A percentile compares a stretch with the other conserved stretches of the same genome.
Evolutionary conservation across 306 rosid species (phyloP).

Genomic region (Rosa multiflora): DNA sequence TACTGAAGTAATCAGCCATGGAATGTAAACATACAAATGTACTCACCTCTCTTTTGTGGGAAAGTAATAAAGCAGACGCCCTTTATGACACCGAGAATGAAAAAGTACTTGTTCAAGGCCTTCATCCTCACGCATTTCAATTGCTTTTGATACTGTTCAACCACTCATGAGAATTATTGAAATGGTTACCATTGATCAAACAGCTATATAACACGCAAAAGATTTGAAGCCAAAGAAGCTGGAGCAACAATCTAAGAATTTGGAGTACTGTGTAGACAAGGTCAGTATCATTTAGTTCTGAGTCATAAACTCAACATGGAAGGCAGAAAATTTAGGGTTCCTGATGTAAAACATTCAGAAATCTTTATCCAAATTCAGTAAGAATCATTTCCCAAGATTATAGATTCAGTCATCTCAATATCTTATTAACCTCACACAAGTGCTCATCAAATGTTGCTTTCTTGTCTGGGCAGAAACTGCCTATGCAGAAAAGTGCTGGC

Average conservation of each 20-base stretch:
- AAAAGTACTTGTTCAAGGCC: slow-evolving; percentile 69
- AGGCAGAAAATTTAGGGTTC: slow-evolving; percentile 1
- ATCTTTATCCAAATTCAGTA: neutral
- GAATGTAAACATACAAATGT: slow-evolving; percentile 17
- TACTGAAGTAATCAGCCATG: slow-evolving; percentile 7
- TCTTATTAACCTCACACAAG: neutral
- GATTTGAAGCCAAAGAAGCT: neutral
- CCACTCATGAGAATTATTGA: slow-evolving; percentile 22
- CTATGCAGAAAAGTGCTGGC: slow-evolving; percentile 11
- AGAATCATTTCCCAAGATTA: neutral
- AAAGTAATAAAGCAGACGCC: slow-evolving; percentile 92
- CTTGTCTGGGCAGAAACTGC: neutral
- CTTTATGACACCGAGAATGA: slow-evolving; percentile 91
- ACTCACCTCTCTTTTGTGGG: slow-evolving; percentile 73
- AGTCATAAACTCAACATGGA: neutral
- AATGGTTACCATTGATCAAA: slow-evolving; percentile 22
- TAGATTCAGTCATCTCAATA: slow-evolving; percentile 17
- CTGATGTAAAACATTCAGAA: slow-evolving; percentile 17
- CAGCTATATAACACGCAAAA: neutral
- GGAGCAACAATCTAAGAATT: neutral
- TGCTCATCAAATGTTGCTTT: slow-evolving; percentile 2
- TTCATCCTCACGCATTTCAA: slow-evolving; percentile 54
- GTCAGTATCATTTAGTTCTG: neutral
- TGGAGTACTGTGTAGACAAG: slow-evolving; percentile 5
- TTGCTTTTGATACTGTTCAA: slow-evolving; percentile 64